A percentile compares a stretch with the other conserved stretches of the same genome.
phyloP scores from a whole-genome alignment of 345 rosid species.

The Corymbia maculata region DNA sequence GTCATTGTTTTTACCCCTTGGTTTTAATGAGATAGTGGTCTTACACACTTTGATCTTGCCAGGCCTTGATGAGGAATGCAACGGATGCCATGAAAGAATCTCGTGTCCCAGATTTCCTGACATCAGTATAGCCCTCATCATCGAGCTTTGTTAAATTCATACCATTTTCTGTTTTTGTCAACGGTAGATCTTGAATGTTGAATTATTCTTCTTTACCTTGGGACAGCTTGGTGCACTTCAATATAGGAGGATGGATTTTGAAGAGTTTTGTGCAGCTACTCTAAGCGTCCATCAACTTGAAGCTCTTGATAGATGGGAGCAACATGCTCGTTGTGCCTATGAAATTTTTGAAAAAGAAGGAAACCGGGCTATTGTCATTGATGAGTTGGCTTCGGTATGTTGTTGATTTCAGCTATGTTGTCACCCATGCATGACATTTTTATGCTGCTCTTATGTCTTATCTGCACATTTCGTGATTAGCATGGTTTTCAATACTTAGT shows the following conservation, averaged over 20 bases:
- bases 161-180: background rate
- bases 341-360: conserved; percentile 94
- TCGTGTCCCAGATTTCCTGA: conserved; percentile 72
- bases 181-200: background rate
- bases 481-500: background rate
- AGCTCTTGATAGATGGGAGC: conserved; percentile 92
- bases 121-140: conserved; percentile 35
- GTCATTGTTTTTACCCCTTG: background rate
- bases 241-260: conserved; percentile 81
- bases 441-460: no score
- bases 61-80: conserved; percentile 83
- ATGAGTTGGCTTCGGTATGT: conserved; percentile 87
- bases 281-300: conserved; percentile 91
- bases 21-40: background rate
- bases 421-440: background rate
- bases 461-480: background rate
- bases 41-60: conserved; percentile 1
- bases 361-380: conserved; percentile 79
- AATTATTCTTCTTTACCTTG: background rate
- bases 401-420: background rate
- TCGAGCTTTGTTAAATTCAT: background rate
- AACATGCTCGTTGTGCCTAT: conserved; percentile 83
- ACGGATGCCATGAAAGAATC: conserved; percentile 97
- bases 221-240: conserved; percentile 80
- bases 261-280: conserved; percentile 91